Base-by-base conservation (phyloP, 495 filamentous ascomycete genomes). In the Chaetomium tenue region DNA sequence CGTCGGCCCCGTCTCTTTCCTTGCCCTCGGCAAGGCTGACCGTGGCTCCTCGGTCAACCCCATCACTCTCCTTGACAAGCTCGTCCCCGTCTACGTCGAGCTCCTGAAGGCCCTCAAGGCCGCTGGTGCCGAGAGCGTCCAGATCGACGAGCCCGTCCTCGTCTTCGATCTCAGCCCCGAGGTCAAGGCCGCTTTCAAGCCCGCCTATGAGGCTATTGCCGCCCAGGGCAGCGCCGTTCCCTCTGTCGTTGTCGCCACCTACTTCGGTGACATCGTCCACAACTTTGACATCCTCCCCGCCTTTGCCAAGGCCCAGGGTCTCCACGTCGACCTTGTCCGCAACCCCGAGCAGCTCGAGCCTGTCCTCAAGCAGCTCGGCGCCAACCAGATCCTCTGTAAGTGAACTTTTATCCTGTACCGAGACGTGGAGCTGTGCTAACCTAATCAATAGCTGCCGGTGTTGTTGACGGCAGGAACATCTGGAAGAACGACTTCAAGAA, bases 251-350 rank as follows among this genome's bases (percentile, higher is more conserved):
- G 81, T 98, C 63, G 88, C 95, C 73, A 98, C 95, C 71, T 98
- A 98, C 86, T 98, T 98, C 76, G 94, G 94, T 81, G 94, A 98
- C 79, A 92, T 98, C 67, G 90, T 97, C 68, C 94, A 98, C 88
- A 98, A 98, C 87, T 86, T 97, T 69, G 91, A 96, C 68, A 86
- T 92, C 71, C 79, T 98, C 69, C 82, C 88, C 68, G 84, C 72
- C 26, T 75, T 75, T 56, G 46, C 88, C 70, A 83, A 80, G 67
- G 75, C 92, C 67, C 84, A 96, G 76, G 93, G 84, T 72, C 81
- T 98, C 71, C 94, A 98, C 82, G 77, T 98, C 67, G 94, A 98
- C 81, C 86, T 97, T 65, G 95, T 97, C 81, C 91, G 94, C 73
- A 89, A 96, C 83, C 94, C 94, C 52, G 92, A 97, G 82, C 94